Evolutionary conservation across 2,329 filamentous ascomycete genomes (phyloP), one percentile per base, ranked within the genome.

Genomic region (Beauveria scarabaeidicola): DNA sequence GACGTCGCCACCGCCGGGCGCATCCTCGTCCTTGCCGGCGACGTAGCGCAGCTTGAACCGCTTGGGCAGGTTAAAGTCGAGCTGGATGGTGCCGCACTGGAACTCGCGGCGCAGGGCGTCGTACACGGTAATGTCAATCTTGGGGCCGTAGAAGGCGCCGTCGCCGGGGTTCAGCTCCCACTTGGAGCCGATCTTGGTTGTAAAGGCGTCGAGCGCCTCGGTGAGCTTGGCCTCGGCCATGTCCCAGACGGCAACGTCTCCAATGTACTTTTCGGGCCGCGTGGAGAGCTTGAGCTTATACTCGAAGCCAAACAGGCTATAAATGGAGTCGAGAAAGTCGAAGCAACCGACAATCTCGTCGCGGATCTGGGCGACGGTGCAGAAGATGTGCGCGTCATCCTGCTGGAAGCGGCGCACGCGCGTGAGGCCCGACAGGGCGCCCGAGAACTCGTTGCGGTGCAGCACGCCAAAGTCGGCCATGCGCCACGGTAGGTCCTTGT

Each of bases 231-330:
- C 80, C 75, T 99, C 94, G 40, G 94, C 94, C 63, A 85, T 84
- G 72, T 97, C 81, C 93, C 94, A 99, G 13, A 90, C 91, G 69
- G 88, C 86, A 32, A 92, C 78, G 59, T 93, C 85, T 63, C 94
- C 94, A 68, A 97, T 86, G 73, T 84, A 96, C 69, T 94, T 93
- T 65, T 97, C 93, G 2, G 84, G 84, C 21, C 91, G 86, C 36
- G 94, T 99, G 62, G 92, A 97, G 32, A 99, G 84, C 77, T 95
- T 95, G 72, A 97, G 78, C 78, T 93, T 96, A 81, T 97, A 97
- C 19, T 86, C 87, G 67, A 77, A 76, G 25, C 73, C 74, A 59
- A 76, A 74, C 46, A 93, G 81, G 50, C 90, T 89, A 71, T 69
- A 84, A 58, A 97, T 85, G 53, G 82, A 78, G 66, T 85, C 79